Conservation (phyloP, 768 basidiomycete genomes). For the Tephrocybe sp. region DNA sequence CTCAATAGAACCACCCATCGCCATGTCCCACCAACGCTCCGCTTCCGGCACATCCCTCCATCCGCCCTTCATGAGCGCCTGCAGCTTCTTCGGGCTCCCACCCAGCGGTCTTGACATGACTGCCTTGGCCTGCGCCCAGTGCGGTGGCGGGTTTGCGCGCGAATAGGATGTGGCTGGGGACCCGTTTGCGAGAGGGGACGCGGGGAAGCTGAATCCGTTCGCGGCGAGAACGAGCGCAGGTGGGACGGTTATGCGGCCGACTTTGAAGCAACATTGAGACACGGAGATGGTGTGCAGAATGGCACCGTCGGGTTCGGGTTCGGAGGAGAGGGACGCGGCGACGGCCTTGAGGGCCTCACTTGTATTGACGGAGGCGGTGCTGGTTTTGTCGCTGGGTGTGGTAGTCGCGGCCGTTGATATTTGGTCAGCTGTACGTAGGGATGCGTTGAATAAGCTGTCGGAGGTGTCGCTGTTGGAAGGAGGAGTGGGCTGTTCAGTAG, state of each 20-base stretch:
- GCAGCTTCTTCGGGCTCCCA: constrained; percentile 38
- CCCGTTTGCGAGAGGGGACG: constrained; percentile 11
- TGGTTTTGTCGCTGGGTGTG: constrained; percentile 17
- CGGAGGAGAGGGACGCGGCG: constrained; percentile 26
- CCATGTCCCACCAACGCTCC: constrained; percentile 69
- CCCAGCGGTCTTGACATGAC: constrained; percentile 29
- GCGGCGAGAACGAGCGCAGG: constrained; percentile 58
- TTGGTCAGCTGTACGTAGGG: constrained; percentile 34
- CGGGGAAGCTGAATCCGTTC: constrained; percentile 49
- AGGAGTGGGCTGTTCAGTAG: constrained; percentile 9
- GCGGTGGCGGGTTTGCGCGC: constrained; percentile 41
- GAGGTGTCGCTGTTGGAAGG: constrained; percentile 4
- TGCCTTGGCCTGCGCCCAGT: constrained; percentile 41
- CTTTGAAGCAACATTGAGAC: constrained; percentile 66
- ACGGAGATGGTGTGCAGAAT: constrained; percentile 61
- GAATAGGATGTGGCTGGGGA: constrained; percentile 41
- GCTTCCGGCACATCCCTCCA: constrained; percentile 60
- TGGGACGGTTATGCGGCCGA: constrained; percentile 70
- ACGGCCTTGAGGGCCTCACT: constrained; percentile 29
- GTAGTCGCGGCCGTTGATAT: constrained; percentile 16
- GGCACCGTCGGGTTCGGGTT: constrained; percentile 51
- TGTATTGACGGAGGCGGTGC: constrained; percentile 22
- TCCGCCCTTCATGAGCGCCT: constrained; percentile 48
- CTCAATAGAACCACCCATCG: constrained; percentile 50
- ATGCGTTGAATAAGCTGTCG: constrained; percentile 19